Evolutionary conservation across 345 rosid species (phyloP).

Genomic region (Hirschfeldia incana): DNA sequence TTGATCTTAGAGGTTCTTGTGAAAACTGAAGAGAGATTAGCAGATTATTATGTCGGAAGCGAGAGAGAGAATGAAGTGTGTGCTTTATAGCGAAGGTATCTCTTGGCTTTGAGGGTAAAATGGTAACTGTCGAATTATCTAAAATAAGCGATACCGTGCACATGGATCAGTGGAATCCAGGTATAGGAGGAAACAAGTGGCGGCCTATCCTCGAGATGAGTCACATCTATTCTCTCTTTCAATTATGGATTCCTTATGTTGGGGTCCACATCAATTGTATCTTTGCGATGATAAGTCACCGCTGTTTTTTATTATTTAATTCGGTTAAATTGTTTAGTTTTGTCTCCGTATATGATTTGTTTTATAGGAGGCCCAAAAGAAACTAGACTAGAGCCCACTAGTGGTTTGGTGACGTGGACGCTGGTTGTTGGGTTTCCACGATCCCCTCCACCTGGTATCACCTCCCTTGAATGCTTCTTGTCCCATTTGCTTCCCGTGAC

Average conservation of each 20-base stretch:
- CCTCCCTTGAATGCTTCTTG: slow-evolving; percentile 1
- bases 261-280: neutral
- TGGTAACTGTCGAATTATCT: neutral
- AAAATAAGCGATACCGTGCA: slow-evolving; percentile 25
- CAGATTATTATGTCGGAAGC: slow-evolving; percentile 13
- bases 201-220: slow-evolving; percentile 26
- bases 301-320: neutral
- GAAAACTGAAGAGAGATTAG: neutral
- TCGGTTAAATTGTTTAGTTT: neutral
- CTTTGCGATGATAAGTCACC: neutral
- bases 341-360: slow-evolving; percentile 19
- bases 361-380: slow-evolving; percentile 17
- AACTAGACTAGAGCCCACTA: slow-evolving; percentile 15
- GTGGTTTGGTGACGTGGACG: slow-evolving; percentile 12
- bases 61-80: neutral
- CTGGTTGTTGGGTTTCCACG: neutral
- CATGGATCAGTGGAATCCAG: slow-evolving; percentile 28
- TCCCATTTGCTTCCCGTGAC: neutral
- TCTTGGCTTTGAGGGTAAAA: neutral
- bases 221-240: slow-evolving; percentile 7
- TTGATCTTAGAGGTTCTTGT: neutral
- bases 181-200: slow-evolving; percentile 25
- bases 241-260: neutral
- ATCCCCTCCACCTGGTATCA: slow-evolving; percentile 5
- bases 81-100: slow-evolving; percentile 19